Evolutionary conservation across 176 grass and related monocot genomes (phyloP), one percentile per base, ranked within the genome.

Genomic region (Ananas comosus): DNA sequence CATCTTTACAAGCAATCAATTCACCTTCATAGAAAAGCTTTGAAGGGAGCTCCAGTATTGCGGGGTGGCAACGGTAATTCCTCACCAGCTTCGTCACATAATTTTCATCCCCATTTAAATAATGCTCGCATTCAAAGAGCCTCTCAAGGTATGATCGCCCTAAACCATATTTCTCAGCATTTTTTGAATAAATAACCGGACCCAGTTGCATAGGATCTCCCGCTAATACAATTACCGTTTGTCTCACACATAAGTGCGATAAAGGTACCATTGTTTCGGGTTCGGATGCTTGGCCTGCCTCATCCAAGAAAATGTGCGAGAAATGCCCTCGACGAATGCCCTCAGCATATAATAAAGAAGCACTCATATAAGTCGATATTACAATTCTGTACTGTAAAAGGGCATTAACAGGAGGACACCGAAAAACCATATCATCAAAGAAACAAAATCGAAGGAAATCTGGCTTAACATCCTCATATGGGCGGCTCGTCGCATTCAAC

Each of bases 21-120:
- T 90, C 81, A 63, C 82, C 68, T 8, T 65, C 65, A 42, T 92
- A 92, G 74, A 92, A 97, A 82, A 97, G 85, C 69, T 81, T 84
- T 64, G 89, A 97, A 69, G 94, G 94, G 51, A 97, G 77, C 28
- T 92, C 77, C 67, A 97, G 70, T 75, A 97, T 97, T 69, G 94
- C 89, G 53, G 89, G 94, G 79, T 92, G 94, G 76, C 94, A 97
- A 21, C 94, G 83, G 67, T 92, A 97, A 74, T 97, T 97, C 47
- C 70, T 88, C 51, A 97, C 71, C 42, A 97, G 68, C 73, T 87
- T 92, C 12, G 77, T 92, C 33, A 92, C 84, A 52, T 90, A 97
- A 65, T 90, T 92, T 52, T 74, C 77, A 78, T 90, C 63, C 51
- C 61, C 51, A 49, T 53, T 68, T 66, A 29, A 21, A 64, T 97